Conservation (phyloP, 2,329 filamentous ascomycete genomes). For the Apiospora kogelbergensis region DNA sequence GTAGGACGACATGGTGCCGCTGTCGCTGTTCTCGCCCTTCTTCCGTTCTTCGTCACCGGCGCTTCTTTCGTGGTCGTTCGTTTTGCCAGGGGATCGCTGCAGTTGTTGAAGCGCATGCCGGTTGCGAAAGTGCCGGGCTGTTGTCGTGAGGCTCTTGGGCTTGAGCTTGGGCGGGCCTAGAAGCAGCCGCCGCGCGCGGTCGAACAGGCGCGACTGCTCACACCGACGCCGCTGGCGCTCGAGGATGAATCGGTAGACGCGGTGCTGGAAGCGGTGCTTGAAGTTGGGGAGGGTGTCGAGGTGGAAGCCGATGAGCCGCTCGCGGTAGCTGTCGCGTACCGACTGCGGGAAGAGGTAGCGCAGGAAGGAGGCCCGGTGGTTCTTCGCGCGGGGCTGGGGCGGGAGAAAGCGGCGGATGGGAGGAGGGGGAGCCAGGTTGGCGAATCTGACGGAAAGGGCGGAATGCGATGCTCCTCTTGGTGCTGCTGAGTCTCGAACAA, state of each 20-base stretch:
- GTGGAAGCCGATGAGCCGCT: constrained; percentile 67
- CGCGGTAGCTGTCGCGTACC: constrained; percentile 61
- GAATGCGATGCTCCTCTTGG: background rate
- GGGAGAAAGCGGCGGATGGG: constrained; percentile 41
- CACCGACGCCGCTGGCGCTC: constrained; percentile 58
- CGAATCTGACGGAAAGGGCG: background rate
- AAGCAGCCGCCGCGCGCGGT: constrained; percentile 48
- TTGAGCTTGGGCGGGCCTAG: constrained; percentile 29
- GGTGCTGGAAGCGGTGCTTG: constrained; percentile 70
- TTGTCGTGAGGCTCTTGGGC: constrained; percentile 21
- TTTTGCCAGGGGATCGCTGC: background rate
- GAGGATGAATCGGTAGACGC: constrained; percentile 74
- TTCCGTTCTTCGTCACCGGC: constrained; percentile 2
- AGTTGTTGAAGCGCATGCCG: constrained; percentile 10
- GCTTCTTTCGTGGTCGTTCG: background rate
- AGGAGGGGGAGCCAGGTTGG: constrained; percentile 42
- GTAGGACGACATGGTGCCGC: constrained; percentile 30
- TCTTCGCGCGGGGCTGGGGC: constrained; percentile 39
- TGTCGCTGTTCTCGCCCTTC: constrained; percentile 23
- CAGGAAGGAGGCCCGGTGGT: constrained; percentile 52
- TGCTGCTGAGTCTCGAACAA: background rate
- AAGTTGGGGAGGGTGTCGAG: constrained; percentile 72
- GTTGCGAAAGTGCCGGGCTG: background rate
- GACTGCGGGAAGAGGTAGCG: constrained; percentile 69
- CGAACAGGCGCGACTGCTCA: constrained; percentile 47